Conservation (phyloP, 495 filamentous ascomycete species). For the Pyrenula aspistea region DNA sequence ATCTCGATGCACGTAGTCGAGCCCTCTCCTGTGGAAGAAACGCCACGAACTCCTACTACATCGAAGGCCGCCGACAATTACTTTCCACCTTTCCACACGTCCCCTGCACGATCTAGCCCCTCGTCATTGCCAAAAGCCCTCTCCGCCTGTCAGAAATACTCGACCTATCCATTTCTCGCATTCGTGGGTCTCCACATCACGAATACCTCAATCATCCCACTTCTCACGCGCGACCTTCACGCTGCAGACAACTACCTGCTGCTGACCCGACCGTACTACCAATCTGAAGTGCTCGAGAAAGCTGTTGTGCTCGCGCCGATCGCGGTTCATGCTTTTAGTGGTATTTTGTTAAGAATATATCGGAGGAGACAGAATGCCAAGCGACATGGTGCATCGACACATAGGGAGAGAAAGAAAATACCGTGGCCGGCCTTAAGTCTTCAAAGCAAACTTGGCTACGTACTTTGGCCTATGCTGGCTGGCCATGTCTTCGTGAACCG, state of each 20-base stretch:
- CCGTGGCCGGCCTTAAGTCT: conserved; percentile 59
- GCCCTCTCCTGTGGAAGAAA: conserved; percentile 66
- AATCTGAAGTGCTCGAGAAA: conserved; percentile 47
- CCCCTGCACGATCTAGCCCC: conserved; percentile 3
- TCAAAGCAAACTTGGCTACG: conserved; percentile 55
- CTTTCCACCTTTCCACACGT: conserved; percentile 8
- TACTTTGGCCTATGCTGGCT: conserved; percentile 47
- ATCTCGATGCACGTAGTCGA: conserved; percentile 67
- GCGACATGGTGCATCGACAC: conserved; percentile 55
- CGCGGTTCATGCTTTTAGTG: conserved; percentile 45
- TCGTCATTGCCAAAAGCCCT: conserved; percentile 18
- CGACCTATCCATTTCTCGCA: conserved; percentile 70
- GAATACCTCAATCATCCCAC: conserved; percentile 67
- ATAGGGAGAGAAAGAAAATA: conserved; percentile 21
- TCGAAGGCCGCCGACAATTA: conserved; percentile 43
- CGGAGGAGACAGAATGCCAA: conserved; percentile 52
- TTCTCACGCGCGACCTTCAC: conserved; percentile 40
- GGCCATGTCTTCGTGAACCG: conserved; percentile 65
- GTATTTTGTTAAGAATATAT: conserved; percentile 62
- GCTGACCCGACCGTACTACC: conserved; percentile 62
- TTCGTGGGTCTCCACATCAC: conserved; percentile 69
- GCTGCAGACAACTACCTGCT: conserved; percentile 45
- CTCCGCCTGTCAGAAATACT: conserved; percentile 70
- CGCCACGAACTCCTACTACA: conserved; percentile 33
- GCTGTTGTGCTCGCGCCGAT: conserved; percentile 32